Percentiles rank a stretch among this genome's conserved stretches.
phyloP scores from a whole-genome alignment of 805 yeast genomes.

The Clavispora carvajalis region DNA sequence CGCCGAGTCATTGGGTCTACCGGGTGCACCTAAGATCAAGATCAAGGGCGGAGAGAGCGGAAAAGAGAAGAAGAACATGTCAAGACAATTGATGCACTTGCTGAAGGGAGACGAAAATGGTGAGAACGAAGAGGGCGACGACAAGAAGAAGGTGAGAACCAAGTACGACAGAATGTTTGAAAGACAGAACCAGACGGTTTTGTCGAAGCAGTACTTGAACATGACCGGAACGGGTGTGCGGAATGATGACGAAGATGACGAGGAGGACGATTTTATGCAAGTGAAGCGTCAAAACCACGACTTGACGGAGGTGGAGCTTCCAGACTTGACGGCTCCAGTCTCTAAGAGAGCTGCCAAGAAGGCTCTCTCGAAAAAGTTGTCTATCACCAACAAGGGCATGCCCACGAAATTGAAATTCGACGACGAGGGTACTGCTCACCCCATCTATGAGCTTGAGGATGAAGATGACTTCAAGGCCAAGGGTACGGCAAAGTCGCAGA shows the following conservation, averaged over 20 bases:
- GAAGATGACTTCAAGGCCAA: conserved; percentile 82
- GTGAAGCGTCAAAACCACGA: conserved; percentile 77
- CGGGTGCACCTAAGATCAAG: conserved; percentile 93
- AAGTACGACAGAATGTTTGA: conserved; percentile 95
- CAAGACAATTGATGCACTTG: conserved; percentile 61
- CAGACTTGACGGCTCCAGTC: conserved; percentile 55
- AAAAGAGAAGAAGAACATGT: conserved; percentile 75
- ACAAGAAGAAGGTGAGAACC: conserved; percentile 56
- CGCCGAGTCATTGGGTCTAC: conserved; percentile 86
- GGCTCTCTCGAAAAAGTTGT: conserved; percentile 80
- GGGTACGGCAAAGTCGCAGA: conserved; percentile 63
- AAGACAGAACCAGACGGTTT: conserved; percentile 85
- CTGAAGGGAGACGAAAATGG: conserved; percentile 50
- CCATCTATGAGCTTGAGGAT: conserved; percentile 83
- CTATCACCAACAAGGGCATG: conserved; percentile 54
- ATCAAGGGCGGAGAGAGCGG: conserved; percentile 52
- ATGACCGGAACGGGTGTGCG: conserved; percentile 46
- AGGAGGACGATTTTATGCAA: conserved; percentile 71
- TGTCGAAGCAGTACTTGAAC: conserved; percentile 81
- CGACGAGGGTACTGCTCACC: conserved; percentile 91
- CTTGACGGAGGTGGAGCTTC: conserved; percentile 58
- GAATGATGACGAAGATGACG: conserved; percentile 37
- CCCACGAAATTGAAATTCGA: conserved; percentile 83
- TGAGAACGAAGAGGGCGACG: conserved; percentile 48
- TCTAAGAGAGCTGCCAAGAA: conserved; percentile 83